phyloP scores from a whole-genome alignment of 2,329 filamentous ascomycete genomes.

The Botrytis elliptica region DNA sequence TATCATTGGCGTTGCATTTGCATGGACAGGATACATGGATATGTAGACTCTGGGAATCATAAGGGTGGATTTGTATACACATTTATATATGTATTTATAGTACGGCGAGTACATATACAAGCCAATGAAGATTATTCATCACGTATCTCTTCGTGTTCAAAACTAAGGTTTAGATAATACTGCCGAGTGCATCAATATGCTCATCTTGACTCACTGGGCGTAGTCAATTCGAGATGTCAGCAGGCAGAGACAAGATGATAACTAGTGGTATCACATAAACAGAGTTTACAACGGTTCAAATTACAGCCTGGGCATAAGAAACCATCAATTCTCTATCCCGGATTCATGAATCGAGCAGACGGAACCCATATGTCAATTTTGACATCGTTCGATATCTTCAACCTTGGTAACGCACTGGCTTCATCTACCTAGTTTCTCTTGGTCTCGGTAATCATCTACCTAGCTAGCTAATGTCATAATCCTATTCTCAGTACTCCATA shows the following conservation, averaged over 20 bases:
- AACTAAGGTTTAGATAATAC: too few species aligned
- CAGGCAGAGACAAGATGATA: background rate
- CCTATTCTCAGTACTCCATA: background rate
- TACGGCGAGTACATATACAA: background rate
- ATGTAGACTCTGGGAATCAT: background rate
- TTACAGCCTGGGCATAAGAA: rapidly evolving
- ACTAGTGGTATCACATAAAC: background rate
- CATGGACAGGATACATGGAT: background rate
- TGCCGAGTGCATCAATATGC: background rate
- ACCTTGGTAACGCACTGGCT: background rate
- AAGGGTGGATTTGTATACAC: background rate
- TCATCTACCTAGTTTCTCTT: background rate
- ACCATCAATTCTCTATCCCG: rapidly evolving
- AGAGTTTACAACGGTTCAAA: background rate
- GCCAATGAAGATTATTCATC: background rate
- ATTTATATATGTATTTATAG: background rate
- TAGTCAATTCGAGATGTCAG: rapidly evolving
- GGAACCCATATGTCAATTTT: rapidly evolving
- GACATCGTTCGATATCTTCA: background rate
- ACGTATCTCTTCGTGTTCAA: background rate
- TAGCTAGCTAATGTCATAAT: rapidly evolving
- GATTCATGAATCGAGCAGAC: rapidly evolving
- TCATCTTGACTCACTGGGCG: too few species aligned
- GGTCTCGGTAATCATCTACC: background rate
- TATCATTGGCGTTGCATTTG: background rate